Conservation (phyloP, 2,329 filamentous ascomycete genomes). For the Talaromyces sp. region DNA sequence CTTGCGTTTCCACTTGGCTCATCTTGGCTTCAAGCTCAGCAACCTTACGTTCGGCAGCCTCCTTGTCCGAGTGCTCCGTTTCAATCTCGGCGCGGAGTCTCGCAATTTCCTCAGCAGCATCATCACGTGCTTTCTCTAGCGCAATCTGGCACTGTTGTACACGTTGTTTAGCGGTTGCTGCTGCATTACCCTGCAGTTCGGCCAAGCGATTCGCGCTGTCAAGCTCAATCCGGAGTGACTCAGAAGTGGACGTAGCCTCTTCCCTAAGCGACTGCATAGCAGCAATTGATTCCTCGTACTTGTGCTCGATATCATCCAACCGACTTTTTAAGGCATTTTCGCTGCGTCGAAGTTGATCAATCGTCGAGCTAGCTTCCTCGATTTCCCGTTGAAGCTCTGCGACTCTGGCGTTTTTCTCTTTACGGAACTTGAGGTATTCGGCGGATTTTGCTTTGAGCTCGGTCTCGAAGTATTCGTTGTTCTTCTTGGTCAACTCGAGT, state of each 20-base stretch:
- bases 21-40: constrained; percentile 63
- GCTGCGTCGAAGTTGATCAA: constrained; percentile 73
- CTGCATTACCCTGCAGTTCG: constrained; percentile 62
- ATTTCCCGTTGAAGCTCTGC: constrained; percentile 83
- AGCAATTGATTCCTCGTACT: constrained; percentile 77
- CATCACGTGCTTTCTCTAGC: constrained; percentile 59
- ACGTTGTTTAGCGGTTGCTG: constrained; percentile 58
- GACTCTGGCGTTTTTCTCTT: constrained; percentile 89
- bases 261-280: constrained; percentile 85
- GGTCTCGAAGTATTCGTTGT: constrained; percentile 87
- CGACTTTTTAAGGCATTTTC: constrained; percentile 78
- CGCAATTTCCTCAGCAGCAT: constrained; percentile 59
- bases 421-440: constrained; percentile 85
- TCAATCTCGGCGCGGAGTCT: constrained; percentile 53
- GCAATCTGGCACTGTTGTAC: constrained; percentile 57
- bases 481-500: constrained; percentile 80
- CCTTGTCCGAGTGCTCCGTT: constrained; percentile 58
- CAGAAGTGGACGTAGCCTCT: constrained; percentile 73
- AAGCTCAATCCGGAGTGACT: constrained; percentile 82
- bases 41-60: constrained; percentile 60
- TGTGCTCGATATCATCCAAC: constrained; percentile 78
- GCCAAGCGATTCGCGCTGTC: constrained; percentile 77
- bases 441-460: constrained; percentile 87
- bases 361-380: constrained; percentile 74
- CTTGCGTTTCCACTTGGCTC: constrained; percentile 55